phyloP scores from a whole-genome alignment of 225 moss, liverwort and hornwort genomes.

The Climacium dendroides region DNA sequence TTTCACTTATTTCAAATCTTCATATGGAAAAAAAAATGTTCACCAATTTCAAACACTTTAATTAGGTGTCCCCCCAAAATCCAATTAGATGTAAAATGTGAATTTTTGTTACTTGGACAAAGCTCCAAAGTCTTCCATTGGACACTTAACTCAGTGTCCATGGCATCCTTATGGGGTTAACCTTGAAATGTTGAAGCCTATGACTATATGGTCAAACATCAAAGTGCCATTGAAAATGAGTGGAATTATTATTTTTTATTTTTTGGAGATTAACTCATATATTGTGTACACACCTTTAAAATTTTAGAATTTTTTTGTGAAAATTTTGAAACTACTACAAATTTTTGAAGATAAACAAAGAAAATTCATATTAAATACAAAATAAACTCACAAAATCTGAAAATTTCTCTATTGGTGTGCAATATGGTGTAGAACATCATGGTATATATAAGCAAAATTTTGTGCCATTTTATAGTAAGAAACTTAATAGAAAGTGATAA shows the following conservation, averaged over 20 bases:
- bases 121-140: neutral
- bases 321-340: neutral
- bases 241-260: neutral
- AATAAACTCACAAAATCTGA: neutral
- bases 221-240: neutral
- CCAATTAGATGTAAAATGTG: neutral
- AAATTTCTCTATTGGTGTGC: neutral
- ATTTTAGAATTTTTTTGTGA: neutral
- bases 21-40: fast-evolving
- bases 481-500: neutral
- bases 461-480: neutral
- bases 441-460: neutral
- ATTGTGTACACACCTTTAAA: fast-evolving
- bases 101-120: neutral
- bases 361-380: too few relatives aligned
- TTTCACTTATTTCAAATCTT: neutral
- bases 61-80: neutral
- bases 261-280: neutral
- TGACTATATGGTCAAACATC: neutral
- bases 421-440: neutral
- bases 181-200: fast-evolving
- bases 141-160: fast-evolving
- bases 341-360: too few relatives aligned
- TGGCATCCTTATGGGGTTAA: neutral
- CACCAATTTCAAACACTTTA: neutral